Conservation (phyloP, 306 rosid genomes). For the Casuarina glauca region DNA sequence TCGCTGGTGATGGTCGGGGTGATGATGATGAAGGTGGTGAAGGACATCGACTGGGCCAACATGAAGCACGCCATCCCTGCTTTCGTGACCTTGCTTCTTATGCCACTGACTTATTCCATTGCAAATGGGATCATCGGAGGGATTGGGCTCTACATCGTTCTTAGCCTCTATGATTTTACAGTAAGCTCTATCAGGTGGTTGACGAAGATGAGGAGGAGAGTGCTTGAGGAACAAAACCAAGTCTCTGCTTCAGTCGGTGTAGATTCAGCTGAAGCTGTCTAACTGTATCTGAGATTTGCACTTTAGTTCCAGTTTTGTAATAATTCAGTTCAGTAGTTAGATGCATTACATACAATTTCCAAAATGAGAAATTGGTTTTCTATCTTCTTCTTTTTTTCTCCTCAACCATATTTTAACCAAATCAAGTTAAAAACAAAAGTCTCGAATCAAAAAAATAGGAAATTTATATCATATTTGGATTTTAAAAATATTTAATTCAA, state of each 20-base stretch:
- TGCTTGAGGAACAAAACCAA: conserved; percentile 72
- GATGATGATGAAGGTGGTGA: conserved; percentile 94
- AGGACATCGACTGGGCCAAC: conserved; percentile 77
- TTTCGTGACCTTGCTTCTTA: conserved; percentile 69
- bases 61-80: conserved; percentile 76
- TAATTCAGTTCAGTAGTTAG: too few species aligned
- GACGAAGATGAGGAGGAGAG: conserved; percentile 54
- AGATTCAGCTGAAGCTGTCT: conserved; percentile 22
- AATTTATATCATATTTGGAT: too few species aligned
- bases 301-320: background rate
- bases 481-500: too few species aligned
- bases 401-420: too few species aligned
- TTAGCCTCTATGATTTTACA: conserved; percentile 55
- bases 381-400: too few species aligned
- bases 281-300: background rate
- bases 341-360: too few species aligned
- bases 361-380: too few species aligned
- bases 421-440: too few species aligned
- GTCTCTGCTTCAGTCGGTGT: conserved; percentile 62
- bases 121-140: conserved; percentile 87
- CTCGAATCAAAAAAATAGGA: too few species aligned
- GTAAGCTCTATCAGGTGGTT: conserved; percentile 47
- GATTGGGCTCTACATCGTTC: conserved; percentile 70
- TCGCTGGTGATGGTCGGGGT: conserved; percentile 91
- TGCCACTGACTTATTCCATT: conserved; percentile 93